These are phyloP conservation scores for Chaetothyriales sp. DNA, from an alignment of 2,329 filamentous ascomycete species.

Conservation along the genomic window DNA sequence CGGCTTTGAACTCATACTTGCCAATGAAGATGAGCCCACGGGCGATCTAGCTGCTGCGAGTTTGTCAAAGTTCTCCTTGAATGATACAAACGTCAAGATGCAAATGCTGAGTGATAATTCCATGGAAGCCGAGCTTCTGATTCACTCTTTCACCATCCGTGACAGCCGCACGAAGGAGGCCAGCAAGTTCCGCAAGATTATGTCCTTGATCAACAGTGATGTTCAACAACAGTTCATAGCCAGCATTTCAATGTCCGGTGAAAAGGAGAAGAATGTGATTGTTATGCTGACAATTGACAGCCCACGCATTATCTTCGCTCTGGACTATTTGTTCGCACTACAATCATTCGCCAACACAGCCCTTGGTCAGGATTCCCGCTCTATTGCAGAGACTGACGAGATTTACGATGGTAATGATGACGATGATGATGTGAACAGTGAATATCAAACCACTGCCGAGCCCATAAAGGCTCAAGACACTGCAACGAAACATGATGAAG, in stretches of 20 bases:
- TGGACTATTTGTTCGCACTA: constrained; percentile 89
- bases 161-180: constrained; percentile 80
- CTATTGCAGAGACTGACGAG: constrained; percentile 26
- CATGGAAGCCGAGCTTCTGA: constrained; percentile 80
- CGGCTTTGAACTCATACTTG: constrained; percentile 73
- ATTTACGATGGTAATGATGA: constrained; percentile 31
- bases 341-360: constrained; percentile 69
- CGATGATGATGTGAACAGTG: constrained; percentile 38
- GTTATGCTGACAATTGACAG: constrained; percentile 90
- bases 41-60: constrained; percentile 65
- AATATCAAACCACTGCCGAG: constrained; percentile 27
- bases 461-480: constrained; percentile 24
- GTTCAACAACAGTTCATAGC: constrained; percentile 96
- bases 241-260: constrained; percentile 81
- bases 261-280: constrained; percentile 66
- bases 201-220: constrained; percentile 89
- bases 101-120: constrained; percentile 86
- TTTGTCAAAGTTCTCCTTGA: constrained; percentile 83
- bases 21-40: constrained; percentile 62
- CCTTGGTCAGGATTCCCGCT: constrained; percentile 43
- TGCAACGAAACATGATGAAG: constrained; percentile 12
- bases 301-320: constrained; percentile 80
- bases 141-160: constrained; percentile 86
- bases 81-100: constrained; percentile 82
- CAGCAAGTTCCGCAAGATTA: constrained; percentile 96